Evolutionary conservation across 306 rosid species (phyloP).

Genomic region (Potentilla sterilis): DNA sequence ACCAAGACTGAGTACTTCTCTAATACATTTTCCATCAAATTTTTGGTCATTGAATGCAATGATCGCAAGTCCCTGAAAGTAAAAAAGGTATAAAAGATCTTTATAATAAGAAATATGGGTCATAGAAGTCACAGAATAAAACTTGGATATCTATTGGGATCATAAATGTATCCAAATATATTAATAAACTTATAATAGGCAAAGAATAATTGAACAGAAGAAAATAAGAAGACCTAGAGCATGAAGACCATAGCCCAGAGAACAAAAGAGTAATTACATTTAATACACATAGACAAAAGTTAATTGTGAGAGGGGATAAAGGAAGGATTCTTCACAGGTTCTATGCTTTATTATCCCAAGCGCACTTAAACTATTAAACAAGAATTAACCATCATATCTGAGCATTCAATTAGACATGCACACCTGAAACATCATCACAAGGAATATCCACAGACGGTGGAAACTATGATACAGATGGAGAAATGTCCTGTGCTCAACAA

Average conservation of each 20-base stretch:
- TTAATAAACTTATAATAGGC: neutral
- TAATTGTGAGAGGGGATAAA: neutral
- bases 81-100: neutral
- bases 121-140: neutral
- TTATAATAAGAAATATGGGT: neutral
- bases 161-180: neutral
- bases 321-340: neutral
- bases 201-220: neutral
- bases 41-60: slow-evolving; percentile 73
- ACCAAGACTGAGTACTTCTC: slow-evolving; percentile 87
- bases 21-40: slow-evolving; percentile 63
- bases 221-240: neutral
- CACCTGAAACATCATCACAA: slow-evolving; percentile 98
- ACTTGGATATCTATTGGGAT: neutral
- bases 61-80: slow-evolving; percentile 66
- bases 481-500: slow-evolving; percentile 96
- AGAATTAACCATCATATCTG: neutral
- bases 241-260: neutral
- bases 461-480: slow-evolving; percentile 94
- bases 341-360: neutral
- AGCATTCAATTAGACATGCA: slow-evolving; percentile 10
- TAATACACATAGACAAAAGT: neutral
- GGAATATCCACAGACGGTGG: slow-evolving; percentile 94
- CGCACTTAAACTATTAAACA: neutral
- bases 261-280: neutral